Evolutionary conservation across 306 rosid species (phyloP).

Genomic region (Trichosanthes truncata): DNA sequence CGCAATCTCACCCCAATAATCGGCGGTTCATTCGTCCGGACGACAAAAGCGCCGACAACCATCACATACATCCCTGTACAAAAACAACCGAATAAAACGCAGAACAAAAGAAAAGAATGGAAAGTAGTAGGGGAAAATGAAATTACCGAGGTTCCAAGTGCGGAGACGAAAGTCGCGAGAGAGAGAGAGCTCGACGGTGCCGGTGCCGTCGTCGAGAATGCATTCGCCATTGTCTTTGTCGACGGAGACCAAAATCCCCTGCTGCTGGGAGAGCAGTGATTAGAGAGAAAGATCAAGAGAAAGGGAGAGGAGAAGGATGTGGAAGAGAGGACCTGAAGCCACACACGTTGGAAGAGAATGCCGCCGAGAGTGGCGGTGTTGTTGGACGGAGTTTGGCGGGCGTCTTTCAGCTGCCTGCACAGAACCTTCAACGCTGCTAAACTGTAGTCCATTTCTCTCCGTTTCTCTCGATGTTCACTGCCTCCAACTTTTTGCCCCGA

Average conservation of each 20-base stretch:
- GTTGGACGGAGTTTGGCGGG: constrained; percentile 27
- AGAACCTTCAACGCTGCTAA: constrained; percentile 64
- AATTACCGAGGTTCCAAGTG: constrained; percentile 42
- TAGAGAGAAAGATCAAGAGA: background rate
- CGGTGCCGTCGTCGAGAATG: constrained; percentile 75
- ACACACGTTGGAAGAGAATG: constrained; percentile 77
- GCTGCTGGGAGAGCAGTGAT: background rate
- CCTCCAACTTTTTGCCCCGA: background rate
- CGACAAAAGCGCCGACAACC: constrained; percentile 61
- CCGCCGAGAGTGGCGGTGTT: constrained; percentile 40
- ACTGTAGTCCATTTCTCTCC: constrained; percentile 52
- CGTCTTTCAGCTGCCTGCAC: constrained; percentile 48
- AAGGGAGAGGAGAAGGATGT: background rate
- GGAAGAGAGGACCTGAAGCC: constrained; percentile 47
- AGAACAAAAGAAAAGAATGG: background rate
- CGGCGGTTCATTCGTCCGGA: constrained; percentile 33
- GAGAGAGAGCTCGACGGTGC: constrained; percentile 46
- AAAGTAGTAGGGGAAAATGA: background rate
- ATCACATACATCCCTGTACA: constrained; percentile 71
- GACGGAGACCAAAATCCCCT: constrained; percentile 49
- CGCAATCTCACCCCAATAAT: constrained; percentile 37
- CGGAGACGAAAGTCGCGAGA: constrained; percentile 41
- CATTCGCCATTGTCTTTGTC: constrained; percentile 17
- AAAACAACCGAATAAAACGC: background rate
- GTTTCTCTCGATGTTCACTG: background rate